Percentiles rank a stretch among this genome's conserved stretches.
These are phyloP conservation scores for Cytospora piceae DNA, from an alignment of 2,329 filamentous ascomycete species.

Conservation along the genomic window DNA sequence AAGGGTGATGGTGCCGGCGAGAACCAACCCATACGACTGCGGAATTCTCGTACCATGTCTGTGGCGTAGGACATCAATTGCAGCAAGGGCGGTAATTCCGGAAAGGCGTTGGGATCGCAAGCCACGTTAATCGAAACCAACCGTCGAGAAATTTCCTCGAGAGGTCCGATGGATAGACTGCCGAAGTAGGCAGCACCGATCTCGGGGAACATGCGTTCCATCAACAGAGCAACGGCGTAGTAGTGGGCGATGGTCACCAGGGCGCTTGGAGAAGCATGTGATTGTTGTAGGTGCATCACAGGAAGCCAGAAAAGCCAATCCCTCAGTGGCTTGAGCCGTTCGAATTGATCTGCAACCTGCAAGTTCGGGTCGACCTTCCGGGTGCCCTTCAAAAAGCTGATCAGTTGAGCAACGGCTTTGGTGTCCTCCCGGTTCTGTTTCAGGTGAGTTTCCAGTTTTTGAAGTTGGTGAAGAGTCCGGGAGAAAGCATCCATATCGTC, in stretches of 20 bases:
- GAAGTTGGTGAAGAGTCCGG: conserved; percentile 67
- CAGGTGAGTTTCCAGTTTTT: conserved; percentile 69
- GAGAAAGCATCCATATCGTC: conserved; percentile 72
- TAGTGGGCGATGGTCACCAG: conserved; percentile 87
- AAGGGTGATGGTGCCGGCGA: conserved; percentile 59
- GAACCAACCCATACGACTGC: conserved; percentile 69
- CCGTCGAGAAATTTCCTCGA: conserved; percentile 83
- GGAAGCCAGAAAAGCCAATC: conserved; percentile 98
- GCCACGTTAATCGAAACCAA: conserved; percentile 70
- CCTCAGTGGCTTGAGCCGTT: conserved; percentile 82
- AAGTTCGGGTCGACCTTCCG: conserved; percentile 71
- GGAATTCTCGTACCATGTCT: conserved; percentile 70
- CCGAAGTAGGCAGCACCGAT: conserved; percentile 89
- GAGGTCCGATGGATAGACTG: conserved; percentile 74
- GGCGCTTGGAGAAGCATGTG: conserved; percentile 74
- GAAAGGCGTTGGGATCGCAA: conserved; percentile 58
- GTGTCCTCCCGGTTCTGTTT: conserved; percentile 71
- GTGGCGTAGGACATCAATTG: conserved; percentile 74
- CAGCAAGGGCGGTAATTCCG: conserved; percentile 59
- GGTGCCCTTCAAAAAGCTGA: conserved; percentile 73
- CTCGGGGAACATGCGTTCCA: conserved; percentile 91
- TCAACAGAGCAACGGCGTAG: conserved; percentile 83
- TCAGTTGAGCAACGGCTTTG: conserved; percentile 69
- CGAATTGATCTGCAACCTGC: conserved; percentile 82
- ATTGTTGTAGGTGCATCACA: conserved; percentile 78